Conservation (phyloP, 768 basidiomycete species). For the Tricholoma bakamatsutake region DNA sequence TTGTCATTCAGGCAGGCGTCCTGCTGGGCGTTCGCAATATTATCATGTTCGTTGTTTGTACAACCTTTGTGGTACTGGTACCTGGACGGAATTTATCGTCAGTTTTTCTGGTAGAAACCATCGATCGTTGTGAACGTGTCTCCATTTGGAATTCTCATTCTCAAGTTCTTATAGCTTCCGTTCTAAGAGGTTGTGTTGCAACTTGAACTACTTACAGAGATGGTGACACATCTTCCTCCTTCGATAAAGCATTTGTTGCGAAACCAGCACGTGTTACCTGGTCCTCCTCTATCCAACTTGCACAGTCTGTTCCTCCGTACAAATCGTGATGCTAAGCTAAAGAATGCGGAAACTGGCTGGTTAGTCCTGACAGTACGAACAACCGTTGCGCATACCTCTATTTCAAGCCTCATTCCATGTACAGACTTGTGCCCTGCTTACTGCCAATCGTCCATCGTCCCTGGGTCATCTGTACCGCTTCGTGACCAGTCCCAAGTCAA, state of each 20-base stretch:
- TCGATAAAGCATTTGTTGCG: constrained; percentile 68
- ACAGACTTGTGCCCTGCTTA: constrained; percentile 80
- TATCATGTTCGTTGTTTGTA: constrained; percentile 11
- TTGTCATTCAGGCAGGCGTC: constrained; percentile 11
- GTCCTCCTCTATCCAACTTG: constrained; percentile 50
- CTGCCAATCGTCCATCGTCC: constrained; percentile 74
- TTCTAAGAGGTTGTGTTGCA: neutral
- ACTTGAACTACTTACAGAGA: constrained; percentile 6
- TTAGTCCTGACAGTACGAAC: constrained; percentile 61
- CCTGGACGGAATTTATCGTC: neutral
- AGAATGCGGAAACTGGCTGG: constrained; percentile 73
- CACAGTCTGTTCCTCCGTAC: constrained; percentile 54
- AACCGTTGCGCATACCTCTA: constrained; percentile 8
- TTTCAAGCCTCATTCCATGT: constrained; percentile 11
- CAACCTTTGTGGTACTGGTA: constrained; percentile 16
- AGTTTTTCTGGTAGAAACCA: neutral
- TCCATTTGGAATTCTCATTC: neutral
- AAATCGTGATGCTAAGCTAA: constrained; percentile 56
- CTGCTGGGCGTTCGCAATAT: constrained; percentile 11
- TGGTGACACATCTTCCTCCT: constrained; percentile 51
- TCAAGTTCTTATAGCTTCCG: neutral
- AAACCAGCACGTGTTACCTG: constrained; percentile 52
- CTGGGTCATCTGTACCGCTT: constrained; percentile 80
- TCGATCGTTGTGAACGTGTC: neutral
- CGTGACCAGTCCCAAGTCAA: constrained; percentile 45